These are phyloP conservation scores for Berberis thunbergii DNA, from an alignment of 164 flowering plant genomes.

Conservation along the genomic window DNA sequence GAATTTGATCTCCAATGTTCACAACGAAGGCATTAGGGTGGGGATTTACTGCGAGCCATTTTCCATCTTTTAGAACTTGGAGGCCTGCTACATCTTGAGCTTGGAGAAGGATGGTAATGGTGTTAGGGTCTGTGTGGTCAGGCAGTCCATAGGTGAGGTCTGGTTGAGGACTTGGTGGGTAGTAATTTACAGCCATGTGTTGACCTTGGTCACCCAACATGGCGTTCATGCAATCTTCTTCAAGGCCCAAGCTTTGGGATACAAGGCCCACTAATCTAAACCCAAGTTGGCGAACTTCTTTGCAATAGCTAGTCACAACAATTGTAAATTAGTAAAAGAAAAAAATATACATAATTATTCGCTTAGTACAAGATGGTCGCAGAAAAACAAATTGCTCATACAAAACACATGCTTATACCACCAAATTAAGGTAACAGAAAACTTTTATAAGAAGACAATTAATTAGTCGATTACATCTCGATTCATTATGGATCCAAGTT, in stretches of 20 bases:
- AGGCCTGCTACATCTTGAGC: slow-evolving; percentile 55
- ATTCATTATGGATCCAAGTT: too few species aligned
- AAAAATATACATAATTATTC: background rate
- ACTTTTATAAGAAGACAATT: too few species aligned
- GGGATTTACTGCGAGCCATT: slow-evolving; percentile 72
- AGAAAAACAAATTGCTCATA: too few species aligned
- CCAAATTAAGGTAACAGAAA: too few species aligned
- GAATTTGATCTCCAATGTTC: slow-evolving; percentile 80
- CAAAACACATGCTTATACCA: too few species aligned
- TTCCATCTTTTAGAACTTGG: slow-evolving; percentile 58
- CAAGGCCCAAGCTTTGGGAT: slow-evolving; percentile 73
- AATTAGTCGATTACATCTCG: too few species aligned
- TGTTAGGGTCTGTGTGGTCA: slow-evolving; percentile 75
- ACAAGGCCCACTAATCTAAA: slow-evolving; percentile 42
- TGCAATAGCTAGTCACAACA: slow-evolving; percentile 36
- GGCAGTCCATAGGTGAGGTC: slow-evolving; percentile 77
- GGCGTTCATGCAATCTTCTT: slow-evolving; percentile 36
- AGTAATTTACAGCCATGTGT: slow-evolving; percentile 79
- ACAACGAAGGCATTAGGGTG: slow-evolving; percentile 57
- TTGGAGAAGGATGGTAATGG: slow-evolving; percentile 74
- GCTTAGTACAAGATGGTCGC: too few species aligned
- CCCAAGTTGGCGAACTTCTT: slow-evolving; percentile 52
- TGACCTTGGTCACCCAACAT: slow-evolving; percentile 72
- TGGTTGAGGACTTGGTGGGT: slow-evolving; percentile 79
- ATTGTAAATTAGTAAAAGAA: background rate